Evolutionary conservation across 2,329 filamentous ascomycete species (phyloP), one percentile per base, ranked within the genome.

Genomic region (Diatrype stigma): DNA sequence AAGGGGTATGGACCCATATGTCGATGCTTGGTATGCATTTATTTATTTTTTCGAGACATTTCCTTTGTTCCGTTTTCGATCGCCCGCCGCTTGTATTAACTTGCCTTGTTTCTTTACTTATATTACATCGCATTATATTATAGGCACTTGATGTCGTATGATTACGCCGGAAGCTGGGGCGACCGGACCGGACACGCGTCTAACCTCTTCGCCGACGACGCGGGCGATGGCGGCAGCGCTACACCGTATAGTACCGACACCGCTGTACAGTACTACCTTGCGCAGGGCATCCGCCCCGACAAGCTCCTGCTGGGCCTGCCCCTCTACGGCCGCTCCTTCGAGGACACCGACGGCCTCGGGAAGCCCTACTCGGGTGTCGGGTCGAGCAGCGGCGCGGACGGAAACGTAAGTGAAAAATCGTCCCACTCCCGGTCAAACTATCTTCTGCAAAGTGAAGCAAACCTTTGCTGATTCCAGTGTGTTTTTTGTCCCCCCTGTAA

Each of bases 301-400:
- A 93, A 92, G 69, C 81, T 95, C 47, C 78, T 89, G 6, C 69
- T 94, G 30, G 89, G 89, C 1, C 79, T 93, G 71, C 88, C 90
- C 0, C 75, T 94, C 1, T 94, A 93, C 63, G 90, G 89, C 1
- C 84, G 89, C n/a, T 78, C 85, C 0, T 94, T 94, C 62, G 72
- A 77, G 47, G 73, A 79, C 42, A 93, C 90, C 0, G 68, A 75
- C 5, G 89, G 89, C 0, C 75, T 86, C 1, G 90, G 89, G 1
- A 70, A 77, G 57, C 63, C 78, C 0, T 94, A 79, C 69, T 73
- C 62, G 5, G 86, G 87, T 11, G 71, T 86, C 14, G 89, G 87
- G 1, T 65, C 72, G 17, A 87, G 86, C 0, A 65, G 70, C 2
- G 56, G 67, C 21, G 81, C 88, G 65, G 65, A 76, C 2, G 87